Evolutionary conservation across 1,284 basidiomycete genomes (phyloP), one percentile per base, ranked within the genome.

Genomic region (Phylloboletellus chloephorus): DNA sequence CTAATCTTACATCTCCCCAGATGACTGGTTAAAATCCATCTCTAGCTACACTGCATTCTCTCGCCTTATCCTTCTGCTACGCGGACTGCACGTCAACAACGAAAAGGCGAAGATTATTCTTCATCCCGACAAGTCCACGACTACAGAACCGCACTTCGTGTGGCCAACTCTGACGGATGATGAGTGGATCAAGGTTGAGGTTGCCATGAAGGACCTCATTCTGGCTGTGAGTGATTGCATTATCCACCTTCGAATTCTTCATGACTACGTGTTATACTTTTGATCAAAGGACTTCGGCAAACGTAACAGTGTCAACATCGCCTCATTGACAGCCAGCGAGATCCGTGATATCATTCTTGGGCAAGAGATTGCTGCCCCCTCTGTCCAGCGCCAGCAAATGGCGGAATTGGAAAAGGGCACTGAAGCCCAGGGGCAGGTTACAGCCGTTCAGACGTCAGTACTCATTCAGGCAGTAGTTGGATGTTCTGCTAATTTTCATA

Each of bases 31-130:
- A 58, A 96, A 97, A 72, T 94, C 90, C 10, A 96, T 99, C 57
- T 98, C 95, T 39, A 94, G 89, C 53, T 99, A 98, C 66, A 98
- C 96, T 8, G 96, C 96, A 11, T 99, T 99, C 74, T 98, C 96
- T 32, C 89, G 96, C 46, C 74, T 98, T 33, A 97, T 98, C 49
- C 78, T 98, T 11, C 77, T 98, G 24, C 78, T 99, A 11, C 93
- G 96, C 67, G 92, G 92, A 32, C 74, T 98, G 23, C 96, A 98
- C 66, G 96, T 98, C 67, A 98, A 99, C 71, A 96, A 97, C 63
- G 96, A 98, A 64, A 98, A 98, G 72, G 90, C 96, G 22, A 99
- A 99, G 72, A 84, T 94, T 49, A 88, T 94, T 49, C 69, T 95
- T 25, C 88, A 91, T 51, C 91, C 91, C 0, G 89, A 94, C 68